Percentiles rank a stretch among this genome's conserved stretches.
phyloP scores from a whole-genome alignment of 177 flowering plant genomes.

The Vitis hybrid region DNA sequence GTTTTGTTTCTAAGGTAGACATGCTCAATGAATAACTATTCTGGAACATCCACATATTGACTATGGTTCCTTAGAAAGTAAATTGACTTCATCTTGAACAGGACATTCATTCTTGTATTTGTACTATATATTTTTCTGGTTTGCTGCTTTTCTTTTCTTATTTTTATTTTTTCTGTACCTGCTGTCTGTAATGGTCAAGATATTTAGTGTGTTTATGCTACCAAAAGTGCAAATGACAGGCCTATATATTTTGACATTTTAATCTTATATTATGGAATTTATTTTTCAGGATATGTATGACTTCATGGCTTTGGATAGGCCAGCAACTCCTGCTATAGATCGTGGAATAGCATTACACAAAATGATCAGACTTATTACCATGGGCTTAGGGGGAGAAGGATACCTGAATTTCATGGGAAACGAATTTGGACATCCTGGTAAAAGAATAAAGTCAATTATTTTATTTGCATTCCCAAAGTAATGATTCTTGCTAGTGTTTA shows the following conservation, averaged over 20 bases:
- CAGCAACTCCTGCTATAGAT: conserved; percentile 83
- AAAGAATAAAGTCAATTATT: conserved; percentile 2
- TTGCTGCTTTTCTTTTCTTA: too few species aligned
- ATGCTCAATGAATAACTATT: too few species aligned
- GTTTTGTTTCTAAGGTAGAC: too few species aligned
- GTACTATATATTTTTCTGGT: too few species aligned
- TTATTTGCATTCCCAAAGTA: background rate
- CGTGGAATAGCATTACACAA: conserved; percentile 99
- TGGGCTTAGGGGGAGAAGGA: conserved; percentile 99
- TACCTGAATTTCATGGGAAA: conserved; percentile 99
- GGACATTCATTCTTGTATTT: too few species aligned
- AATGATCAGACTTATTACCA: conserved; percentile 97
- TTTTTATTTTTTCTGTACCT: too few species aligned
- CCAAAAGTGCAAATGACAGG: too few species aligned
- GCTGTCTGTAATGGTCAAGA: too few species aligned
- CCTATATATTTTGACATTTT: background rate
- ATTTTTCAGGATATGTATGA: conserved; percentile 94
- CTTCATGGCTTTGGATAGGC: conserved; percentile 91
- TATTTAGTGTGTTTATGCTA: too few species aligned
- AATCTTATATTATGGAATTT: background rate
- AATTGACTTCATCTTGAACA: too few species aligned
- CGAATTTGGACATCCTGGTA: conserved; percentile 99
- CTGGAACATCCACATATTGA: too few species aligned
- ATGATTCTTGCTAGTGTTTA: background rate
- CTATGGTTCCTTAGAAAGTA: too few species aligned